Base-by-base conservation (phyloP, 805 yeast genomes). In the Tetrapisispora nanseiensis region DNA sequence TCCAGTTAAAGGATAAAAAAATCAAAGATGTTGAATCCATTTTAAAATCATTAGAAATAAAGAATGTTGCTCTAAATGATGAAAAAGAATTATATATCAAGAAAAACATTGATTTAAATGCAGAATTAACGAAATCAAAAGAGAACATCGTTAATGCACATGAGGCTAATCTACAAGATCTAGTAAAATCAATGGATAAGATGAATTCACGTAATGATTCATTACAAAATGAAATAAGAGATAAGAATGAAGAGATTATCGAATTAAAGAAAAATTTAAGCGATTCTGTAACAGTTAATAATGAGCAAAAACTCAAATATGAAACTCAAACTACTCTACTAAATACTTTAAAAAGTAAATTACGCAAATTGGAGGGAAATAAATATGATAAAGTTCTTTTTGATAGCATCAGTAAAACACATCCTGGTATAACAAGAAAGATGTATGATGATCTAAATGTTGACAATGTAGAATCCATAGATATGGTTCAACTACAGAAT, bases 401-500 rank as follows among this genome's bases (percentile, higher is more conserved):
- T 36, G 44, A 41, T n/a, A 41, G 11, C n/a, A 24, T 24, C 8
- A 35, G 45, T 12, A 48, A 46, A 31, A 46, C 52, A 22, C 54
- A 51, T 22, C 61, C 65, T 9, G 60, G 52, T 16, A 56, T 63
- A 37, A 46, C 40, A 10, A 42, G 44, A 8, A 49, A 43, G 30
- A 42, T 46, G 3, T 54, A 54, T 37, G 52, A 48, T 13, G 39
- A 37, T 6, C 36, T 54, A 24, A 31, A 21, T 22, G 33, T 65
- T 1, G 46, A 49, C 3, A 36, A 46, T 28, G 57, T 65, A 9
- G 66, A 65, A 39, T 37, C 42, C 2, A 48, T 64, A 10, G 51
- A 59, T 19, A 38, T 57, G 48, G 49, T 55, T 1, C 52, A 58
- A 23, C 52, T 64, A 13, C 66, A 62, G 23, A 65, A 64, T 48